A percentile compares a stretch with the other conserved stretches of the same genome.
Evolutionary conservation across 1,284 basidiomycete genomes (phyloP).

Genomic region (Kwoniella shivajii): DNA sequence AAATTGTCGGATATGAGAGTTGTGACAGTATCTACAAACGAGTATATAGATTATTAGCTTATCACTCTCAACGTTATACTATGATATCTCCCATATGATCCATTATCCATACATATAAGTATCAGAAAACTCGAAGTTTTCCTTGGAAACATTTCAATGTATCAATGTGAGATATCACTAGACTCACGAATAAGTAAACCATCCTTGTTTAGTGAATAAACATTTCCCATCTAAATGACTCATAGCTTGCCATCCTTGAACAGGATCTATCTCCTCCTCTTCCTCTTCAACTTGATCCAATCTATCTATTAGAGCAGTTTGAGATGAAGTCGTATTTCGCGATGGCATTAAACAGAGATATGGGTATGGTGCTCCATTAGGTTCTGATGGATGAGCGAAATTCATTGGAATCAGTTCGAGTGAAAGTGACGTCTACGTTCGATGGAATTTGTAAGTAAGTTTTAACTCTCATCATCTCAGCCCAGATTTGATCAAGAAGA

Average conservation of each 20-base stretch:
- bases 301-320: constrained; percentile 16
- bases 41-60: neutral
- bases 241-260: constrained; percentile 48
- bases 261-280: constrained; percentile 47
- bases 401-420: constrained; percentile 40
- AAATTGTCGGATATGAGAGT: constrained; percentile 85
- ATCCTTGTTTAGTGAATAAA: constrained; percentile 59
- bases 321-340: constrained; percentile 31
- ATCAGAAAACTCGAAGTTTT: no score
- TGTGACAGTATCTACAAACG: constrained; percentile 73
- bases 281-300: constrained; percentile 26
- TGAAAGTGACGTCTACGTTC: constrained; percentile 16
- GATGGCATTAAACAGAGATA: constrained; percentile 52
- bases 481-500: neutral
- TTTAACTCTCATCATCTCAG: constrained; percentile 1
- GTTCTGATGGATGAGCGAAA: constrained; percentile 23
- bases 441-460: neutral
- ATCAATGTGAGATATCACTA: no score
- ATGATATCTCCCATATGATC: no score
- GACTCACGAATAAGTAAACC: constrained; percentile 86
- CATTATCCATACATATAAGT: no score
- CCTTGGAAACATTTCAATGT: neutral
- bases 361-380: constrained; percentile 12
- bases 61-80: no score
- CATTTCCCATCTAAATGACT: constrained; percentile 55